Conservation (phyloP, 371 early-diverging fungal genomes). For the Syncephalastrum contaminatum region DNA sequence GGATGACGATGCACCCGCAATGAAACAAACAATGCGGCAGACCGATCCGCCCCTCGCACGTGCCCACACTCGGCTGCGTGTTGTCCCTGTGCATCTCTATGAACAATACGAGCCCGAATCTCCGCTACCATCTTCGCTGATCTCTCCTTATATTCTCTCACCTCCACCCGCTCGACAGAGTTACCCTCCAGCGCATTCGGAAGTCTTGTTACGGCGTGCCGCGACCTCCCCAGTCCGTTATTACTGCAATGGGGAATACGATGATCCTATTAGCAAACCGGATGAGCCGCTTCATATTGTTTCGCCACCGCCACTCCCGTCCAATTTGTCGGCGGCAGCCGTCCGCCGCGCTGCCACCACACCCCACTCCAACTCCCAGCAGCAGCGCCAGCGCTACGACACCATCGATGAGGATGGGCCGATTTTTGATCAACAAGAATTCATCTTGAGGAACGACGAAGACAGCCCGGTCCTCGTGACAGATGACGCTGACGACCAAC, state of each 20-base stretch:
- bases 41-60: neutral
- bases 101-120: too few species aligned
- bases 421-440: conserved; percentile 39
- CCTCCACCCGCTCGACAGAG: conserved; percentile 12
- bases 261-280: conserved; percentile 14
- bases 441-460: conserved; percentile 12
- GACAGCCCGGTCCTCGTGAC: neutral
- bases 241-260: neutral
- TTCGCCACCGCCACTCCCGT: too few species aligned
- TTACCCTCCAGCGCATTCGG: conserved; percentile 13
- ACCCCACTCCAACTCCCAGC: conserved; percentile 1
- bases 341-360: conserved; percentile 18
- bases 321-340: neutral
- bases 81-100: neutral
- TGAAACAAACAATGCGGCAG: neutral
- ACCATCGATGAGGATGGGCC: conserved; percentile 6
- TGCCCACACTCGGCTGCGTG: neutral
- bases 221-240: conserved; percentile 12
- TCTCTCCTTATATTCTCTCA: conserved; percentile 8
- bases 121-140: conserved; percentile 1
- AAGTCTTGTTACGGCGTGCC: conserved; percentile 13
- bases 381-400: neutral
- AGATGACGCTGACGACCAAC: too few species aligned
- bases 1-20: neutral
- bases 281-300: conserved; percentile 13